Base-by-base conservation (phyloP, 352 stramenopile species). In the Globisporangium middletonii region DNA sequence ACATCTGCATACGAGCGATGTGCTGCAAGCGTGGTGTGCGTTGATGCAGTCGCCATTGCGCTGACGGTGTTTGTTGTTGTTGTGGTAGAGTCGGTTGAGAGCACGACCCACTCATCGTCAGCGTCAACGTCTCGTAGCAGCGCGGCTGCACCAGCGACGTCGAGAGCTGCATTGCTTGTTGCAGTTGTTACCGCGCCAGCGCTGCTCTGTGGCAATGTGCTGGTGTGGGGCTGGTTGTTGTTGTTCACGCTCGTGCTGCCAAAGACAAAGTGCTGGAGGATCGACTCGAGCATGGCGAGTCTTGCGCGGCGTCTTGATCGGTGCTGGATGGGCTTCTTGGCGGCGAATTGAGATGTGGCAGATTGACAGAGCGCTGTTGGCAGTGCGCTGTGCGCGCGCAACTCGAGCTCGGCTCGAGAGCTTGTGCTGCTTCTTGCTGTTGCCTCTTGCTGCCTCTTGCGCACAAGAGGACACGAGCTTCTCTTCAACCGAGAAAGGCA, bases 1-100 rank as follows among this genome's bases (percentile, higher is more conserved):
- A 75, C 67, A 35, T 78, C 67, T 19, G 67, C 67, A 43, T 75
- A 78, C 18, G 69, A 71, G 42, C 63, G 62, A 8, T 12, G 23
- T 28, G 41, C 11, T 15, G 37, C 13, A 11, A 30, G 18, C 3
- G 35, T 11, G 2, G 6, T 28, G 37, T 62, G 37, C 19, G 9
- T 16, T 30, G 19, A 2, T 16, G 28, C 42, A 19, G 12, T 37
- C 38, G 26, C 15, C 16, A 16, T 13, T 26, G n/a, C 15, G 11
- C n/a, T 38, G 33, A 9, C 33, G 8, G 33, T 2, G 28, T 28
- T n/a, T 38, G 30, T 2, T 23, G 23, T 23, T 23, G 23, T 23
- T 26, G 45, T 19, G 1, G 1, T 37, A 1, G 15, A 19, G 11
- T 38, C 53, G 9, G 16, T 27, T 18, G 43, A 42, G 33, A 63